Base-by-base conservation (phyloP, 805 yeast species). In the Blastobotrys americana region DNA sequence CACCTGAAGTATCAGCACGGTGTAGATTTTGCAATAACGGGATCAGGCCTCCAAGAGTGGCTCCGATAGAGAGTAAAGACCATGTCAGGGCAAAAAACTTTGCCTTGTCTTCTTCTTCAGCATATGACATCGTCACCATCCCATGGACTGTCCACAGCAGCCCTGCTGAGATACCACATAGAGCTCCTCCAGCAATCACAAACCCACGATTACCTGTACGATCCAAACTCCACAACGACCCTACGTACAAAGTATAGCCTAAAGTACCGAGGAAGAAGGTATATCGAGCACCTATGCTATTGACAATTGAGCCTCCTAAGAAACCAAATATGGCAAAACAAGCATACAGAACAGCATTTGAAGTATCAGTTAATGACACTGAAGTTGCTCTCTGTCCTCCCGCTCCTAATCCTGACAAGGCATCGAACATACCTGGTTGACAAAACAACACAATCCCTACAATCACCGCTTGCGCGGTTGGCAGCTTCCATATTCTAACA, bases 41-140 rank as follows among this genome's bases (percentile, higher is more conserved):
- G 51, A 76, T 71, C 40, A 72, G 61, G 8, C 73, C 67, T 35
- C 81, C 81, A 47, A 76, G 69, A 41, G 75, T 78, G 13, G 76
- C 78, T 58, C 81, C 81, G 51, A 74, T 63, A 59, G 74, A 73
- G 64, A 76, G 73, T 44, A 76, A 70, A 45, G 73, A 65, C 81
- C 80, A 76, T 52, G 74, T 73, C 16, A 71, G 58, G 69, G 72
- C 72, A 43, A 76, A 67, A 34, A 71, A 76, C 34, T 61, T 64
- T 39, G 76, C 80, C 57, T 76, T 76, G n/a, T 48, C 62, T 34
- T 60, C 55, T 59, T 76, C 81, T 18, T 73, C 59, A 1, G 80
- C 73, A 49, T 76, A 76, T 16, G 77, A 65, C 70, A 76, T 69
- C 45, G 72, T 69, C 38, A 74, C 69, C 34, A 75, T 61, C 39